Percentiles rank a stretch among this genome's conserved stretches.
phyloP scores from a whole-genome alignment of 1,284 basidiomycete genomes.

The Omphalotus olearius region DNA sequence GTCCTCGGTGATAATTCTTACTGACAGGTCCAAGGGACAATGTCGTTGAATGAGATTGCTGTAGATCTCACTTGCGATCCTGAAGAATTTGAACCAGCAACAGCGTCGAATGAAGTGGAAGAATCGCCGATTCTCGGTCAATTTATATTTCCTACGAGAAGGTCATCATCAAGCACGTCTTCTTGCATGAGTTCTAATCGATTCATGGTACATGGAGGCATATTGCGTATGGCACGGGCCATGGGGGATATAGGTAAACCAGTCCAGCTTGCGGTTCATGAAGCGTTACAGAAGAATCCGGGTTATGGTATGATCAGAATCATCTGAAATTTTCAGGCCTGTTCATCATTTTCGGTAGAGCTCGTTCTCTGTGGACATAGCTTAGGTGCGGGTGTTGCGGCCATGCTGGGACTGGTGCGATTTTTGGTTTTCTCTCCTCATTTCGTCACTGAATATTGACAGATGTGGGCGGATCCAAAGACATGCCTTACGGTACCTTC shows the following conservation, averaged over 20 bases:
- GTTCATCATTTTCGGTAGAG: conserved; percentile 34
- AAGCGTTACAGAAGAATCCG: conserved; percentile 63
- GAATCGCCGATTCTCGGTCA: conserved; percentile 27
- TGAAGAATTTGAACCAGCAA: conserved; percentile 57
- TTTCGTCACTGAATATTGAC: conserved; percentile 6
- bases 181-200: conserved; percentile 7
- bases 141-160: conserved; percentile 17
- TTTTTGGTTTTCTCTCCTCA: neutral
- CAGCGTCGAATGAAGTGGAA: conserved; percentile 27
- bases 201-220: conserved; percentile 74
- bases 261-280: conserved; percentile 69
- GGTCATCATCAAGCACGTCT: neutral
- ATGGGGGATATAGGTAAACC: conserved; percentile 78
- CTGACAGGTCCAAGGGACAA: conserved; percentile 47
- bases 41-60: conserved; percentile 81
- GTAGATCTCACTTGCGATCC: conserved; percentile 78
- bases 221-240: conserved; percentile 71
- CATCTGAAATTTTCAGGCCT: neutral
- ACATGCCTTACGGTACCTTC: conserved; percentile 69
- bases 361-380: conserved; percentile 80
- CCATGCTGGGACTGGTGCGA: conserved; percentile 45
- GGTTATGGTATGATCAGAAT: conserved; percentile 56
- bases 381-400: conserved; percentile 62
- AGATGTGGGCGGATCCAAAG: conserved; percentile 83
- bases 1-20: neutral